Evolutionary conservation across 1,284 basidiomycete species (phyloP), one percentile per base, ranked within the genome.

Genomic region (Leccinum variabile): DNA sequence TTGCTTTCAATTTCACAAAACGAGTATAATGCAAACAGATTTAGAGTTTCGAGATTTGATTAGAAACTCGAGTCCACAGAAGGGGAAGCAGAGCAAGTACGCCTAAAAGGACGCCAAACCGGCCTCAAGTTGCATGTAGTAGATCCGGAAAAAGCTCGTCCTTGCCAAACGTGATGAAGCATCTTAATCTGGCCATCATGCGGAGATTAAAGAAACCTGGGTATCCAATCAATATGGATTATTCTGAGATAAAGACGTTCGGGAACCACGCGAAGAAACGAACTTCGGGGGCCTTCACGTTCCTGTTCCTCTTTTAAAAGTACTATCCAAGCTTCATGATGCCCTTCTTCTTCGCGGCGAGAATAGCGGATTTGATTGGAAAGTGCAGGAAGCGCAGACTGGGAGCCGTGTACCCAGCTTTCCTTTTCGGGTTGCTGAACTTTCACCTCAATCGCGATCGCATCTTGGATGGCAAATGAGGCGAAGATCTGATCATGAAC

Each of bases 171-270:
- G 22, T 14, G 7, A 16, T 22, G 32, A 56, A 32, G 35, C 18
- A 53, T 14, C 49, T 10, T 25, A 3, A 46, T 57, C 56, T 57
- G 44, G 44, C 11, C 44, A 11, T 28, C 22, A 57, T 57, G 53
- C 57, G 62, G 59, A 56, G 30, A 59, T 67, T 50, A 60, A 63
- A 25, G 22, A 22, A 37, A 18, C 54, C 7, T 52, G 39, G 37
- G 54, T 52, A 63, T 57, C 16, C 33, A 54, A 54, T 25, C n/a
- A 54, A 33, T 37, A 37, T 35, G 5, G 8, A 18, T 62, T 5
- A 30, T 56, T 35, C 14, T 35, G 30, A 59, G 46, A 52, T 63
- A 18, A 61, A 44, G 37, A 9, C 35, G 14, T 44, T 56, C 59
- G 46, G 41, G 65, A 39, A 54, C 44, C 37, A 39, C 37, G 13